Percentiles rank a stretch among this genome's conserved stretches.
phyloP scores from a whole-genome alignment of 2,329 filamentous ascomycete genomes.

The Cordyceps javanica region DNA sequence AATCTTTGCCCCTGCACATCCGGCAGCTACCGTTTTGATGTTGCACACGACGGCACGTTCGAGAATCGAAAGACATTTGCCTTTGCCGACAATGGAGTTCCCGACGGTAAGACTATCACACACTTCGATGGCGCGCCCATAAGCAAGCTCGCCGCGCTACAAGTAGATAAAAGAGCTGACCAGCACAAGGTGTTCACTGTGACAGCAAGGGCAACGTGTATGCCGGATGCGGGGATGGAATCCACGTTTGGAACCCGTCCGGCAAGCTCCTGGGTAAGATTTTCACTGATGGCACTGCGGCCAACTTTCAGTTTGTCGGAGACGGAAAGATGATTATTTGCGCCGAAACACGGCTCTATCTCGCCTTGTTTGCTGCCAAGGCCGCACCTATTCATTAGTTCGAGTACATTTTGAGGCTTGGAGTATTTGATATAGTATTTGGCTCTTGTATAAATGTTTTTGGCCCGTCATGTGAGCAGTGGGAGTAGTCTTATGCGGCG shows the following conservation, averaged over 20 bases:
- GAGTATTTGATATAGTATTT: too few relatives aligned
- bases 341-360: slow-evolving; percentile 29
- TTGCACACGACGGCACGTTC: slow-evolving; percentile 39
- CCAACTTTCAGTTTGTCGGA: slow-evolving; percentile 41
- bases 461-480: too few relatives aligned
- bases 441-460: too few relatives aligned
- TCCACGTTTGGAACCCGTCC: slow-evolving; percentile 41
- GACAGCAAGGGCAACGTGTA: slow-evolving; percentile 52
- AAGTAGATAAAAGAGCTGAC: neutral
- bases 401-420: neutral
- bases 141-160: neutral
- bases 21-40: slow-evolving; percentile 39
- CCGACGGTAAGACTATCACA: slow-evolving; percentile 43
- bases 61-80: slow-evolving; percentile 50
- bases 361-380: slow-evolving; percentile 22
- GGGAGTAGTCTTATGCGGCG: too few relatives aligned
- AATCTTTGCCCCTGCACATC: neutral
- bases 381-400: slow-evolving; percentile 12
- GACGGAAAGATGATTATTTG: slow-evolving; percentile 30
- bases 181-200: slow-evolving; percentile 44
- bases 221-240: slow-evolving; percentile 41
- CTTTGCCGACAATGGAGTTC: slow-evolving; percentile 45
- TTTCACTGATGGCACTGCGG: slow-evolving; percentile 37
- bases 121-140: too few relatives aligned
- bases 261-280: slow-evolving; percentile 51